phyloP scores from a whole-genome alignment of 257 asterid genomes.

The Solanum sitiens region DNA sequence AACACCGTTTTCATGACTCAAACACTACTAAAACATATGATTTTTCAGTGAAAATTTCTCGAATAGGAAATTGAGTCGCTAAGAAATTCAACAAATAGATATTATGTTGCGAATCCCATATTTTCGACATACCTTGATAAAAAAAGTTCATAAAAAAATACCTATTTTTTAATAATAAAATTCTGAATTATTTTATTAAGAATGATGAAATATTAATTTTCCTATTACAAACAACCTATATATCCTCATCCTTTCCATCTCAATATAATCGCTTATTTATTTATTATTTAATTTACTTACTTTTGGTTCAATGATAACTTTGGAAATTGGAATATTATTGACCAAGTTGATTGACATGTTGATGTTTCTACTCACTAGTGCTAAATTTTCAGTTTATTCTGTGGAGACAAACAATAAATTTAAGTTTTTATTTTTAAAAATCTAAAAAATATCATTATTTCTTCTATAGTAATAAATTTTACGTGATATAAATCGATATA shows the following conservation, averaged over 20 bases:
- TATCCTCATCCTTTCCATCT: not conserved
- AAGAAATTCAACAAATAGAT: not conserved
- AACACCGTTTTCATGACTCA: not conserved
- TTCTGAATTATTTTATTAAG: fast-evolving
- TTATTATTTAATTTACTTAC: not conserved
- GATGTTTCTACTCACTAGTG: not conserved
- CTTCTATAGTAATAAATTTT: not conserved
- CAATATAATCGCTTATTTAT: not conserved
- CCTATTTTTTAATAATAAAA: not conserved
- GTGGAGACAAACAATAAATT: not conserved
- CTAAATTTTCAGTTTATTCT: too few species aligned
- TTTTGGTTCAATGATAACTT: not conserved
- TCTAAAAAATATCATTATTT: not conserved
- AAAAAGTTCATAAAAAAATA: fast-evolving
- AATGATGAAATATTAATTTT: not conserved
- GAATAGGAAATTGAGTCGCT: not conserved
- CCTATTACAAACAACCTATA: not conserved
- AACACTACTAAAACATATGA: not conserved
- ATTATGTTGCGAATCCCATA: not conserved
- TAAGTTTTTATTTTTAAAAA: not conserved
- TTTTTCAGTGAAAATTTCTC: not conserved
- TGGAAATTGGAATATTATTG: not conserved
- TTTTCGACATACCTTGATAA: not conserved
- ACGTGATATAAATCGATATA: not conserved
- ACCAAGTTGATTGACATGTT: not conserved